Conservation (phyloP, 495 filamentous ascomycete species). For the Bryoglossum gracile region DNA sequence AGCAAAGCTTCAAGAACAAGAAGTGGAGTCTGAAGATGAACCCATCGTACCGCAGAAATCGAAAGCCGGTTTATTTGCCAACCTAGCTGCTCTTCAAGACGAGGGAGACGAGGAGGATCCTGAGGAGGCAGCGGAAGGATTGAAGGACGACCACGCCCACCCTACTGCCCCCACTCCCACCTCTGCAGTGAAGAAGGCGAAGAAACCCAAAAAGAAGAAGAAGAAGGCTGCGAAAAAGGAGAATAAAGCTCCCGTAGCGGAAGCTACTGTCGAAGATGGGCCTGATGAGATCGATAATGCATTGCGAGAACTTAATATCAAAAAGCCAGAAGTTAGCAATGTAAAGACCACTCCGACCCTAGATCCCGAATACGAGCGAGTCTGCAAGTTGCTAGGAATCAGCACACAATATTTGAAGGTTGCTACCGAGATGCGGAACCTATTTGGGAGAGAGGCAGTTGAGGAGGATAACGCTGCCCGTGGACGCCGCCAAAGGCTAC, state of each 20-base stretch:
- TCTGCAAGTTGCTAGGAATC: slow-evolving; percentile 59
- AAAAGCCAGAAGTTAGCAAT: slow-evolving; percentile 3
- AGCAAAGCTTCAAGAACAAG: slow-evolving; percentile 26
- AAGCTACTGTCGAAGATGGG: slow-evolving; percentile 34
- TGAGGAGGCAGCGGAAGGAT: slow-evolving; percentile 41
- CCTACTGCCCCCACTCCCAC: slow-evolving; percentile 23
- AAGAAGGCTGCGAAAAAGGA: slow-evolving; percentile 23
- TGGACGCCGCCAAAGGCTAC: slow-evolving; percentile 45
- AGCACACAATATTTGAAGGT: slow-evolving; percentile 78
- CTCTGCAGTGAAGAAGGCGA: slow-evolving; percentile 39
- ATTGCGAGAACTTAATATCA: slow-evolving; percentile 54
- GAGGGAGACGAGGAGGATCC: slow-evolving; percentile 30
- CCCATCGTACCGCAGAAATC: slow-evolving; percentile 24
- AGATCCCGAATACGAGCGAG: slow-evolving; percentile 30
- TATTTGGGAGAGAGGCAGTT: slow-evolving; percentile 80
- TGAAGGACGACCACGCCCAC: slow-evolving; percentile 44
- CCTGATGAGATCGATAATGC: slow-evolving; percentile 88
- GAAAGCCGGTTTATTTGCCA: slow-evolving; percentile 41
- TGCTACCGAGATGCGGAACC: slow-evolving; percentile 82
- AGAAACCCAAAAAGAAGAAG: slow-evolving; percentile 59
- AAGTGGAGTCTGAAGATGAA: slow-evolving; percentile 38
- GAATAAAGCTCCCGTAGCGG: slow-evolving; percentile 33
- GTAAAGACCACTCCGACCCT: slow-evolving; percentile 17
- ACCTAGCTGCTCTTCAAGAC: slow-evolving; percentile 40
- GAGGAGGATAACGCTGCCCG: slow-evolving; percentile 45